Base-by-base conservation (phyloP, 2,329 filamentous ascomycete species). In the Colletotrichum cordylinicola region DNA sequence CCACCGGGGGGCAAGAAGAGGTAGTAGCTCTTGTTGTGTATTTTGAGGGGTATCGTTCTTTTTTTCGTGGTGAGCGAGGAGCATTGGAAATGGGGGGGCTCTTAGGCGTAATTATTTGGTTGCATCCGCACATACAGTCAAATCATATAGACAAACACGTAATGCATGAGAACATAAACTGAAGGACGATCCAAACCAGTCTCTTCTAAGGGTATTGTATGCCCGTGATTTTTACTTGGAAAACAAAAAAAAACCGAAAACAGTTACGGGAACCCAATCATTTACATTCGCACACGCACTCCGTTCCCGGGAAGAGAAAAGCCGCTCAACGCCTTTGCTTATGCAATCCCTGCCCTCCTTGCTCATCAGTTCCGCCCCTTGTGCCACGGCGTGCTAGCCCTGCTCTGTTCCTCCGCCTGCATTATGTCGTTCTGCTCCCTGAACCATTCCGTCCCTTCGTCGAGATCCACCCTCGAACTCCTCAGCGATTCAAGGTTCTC, bases 371-470 rank as follows among this genome's bases (percentile, higher is more conserved):
- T 31, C 12, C 65, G 37, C 43, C 52, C 62, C 67, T 83, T 81
- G 43, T 82, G 82, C 82, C 84, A 84, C 13, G 84, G 83, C 43
- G 84, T 83, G 33, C 82, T 82, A 8, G 77, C 82, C 73, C 83
- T 82, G 67, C 82, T 86, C 52, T 77, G 73, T 71, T 86, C 84
- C 76, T 83, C 84, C 74, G 82, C 85, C 69, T 85, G 84, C 76
- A 89, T 76, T 55, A 82, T 83, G 70, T 86, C 84, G 48, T 85
- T 88, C 79, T 90, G 87, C 68, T 85, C 83, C 69, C 81, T 82
- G 79, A 86, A 88, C 88, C 88, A 90, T 24, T 83, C 82, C n/a
- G 83, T 83, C 18, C 84, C 87, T 77, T 88, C 84, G 76, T 89
- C 86, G 81, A 90, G 83, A 72, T 88, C 87, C 72, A 85, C 82